Conservation (phyloP, 2,329 filamentous ascomycete species). For the Lachnellula cervina region DNA sequence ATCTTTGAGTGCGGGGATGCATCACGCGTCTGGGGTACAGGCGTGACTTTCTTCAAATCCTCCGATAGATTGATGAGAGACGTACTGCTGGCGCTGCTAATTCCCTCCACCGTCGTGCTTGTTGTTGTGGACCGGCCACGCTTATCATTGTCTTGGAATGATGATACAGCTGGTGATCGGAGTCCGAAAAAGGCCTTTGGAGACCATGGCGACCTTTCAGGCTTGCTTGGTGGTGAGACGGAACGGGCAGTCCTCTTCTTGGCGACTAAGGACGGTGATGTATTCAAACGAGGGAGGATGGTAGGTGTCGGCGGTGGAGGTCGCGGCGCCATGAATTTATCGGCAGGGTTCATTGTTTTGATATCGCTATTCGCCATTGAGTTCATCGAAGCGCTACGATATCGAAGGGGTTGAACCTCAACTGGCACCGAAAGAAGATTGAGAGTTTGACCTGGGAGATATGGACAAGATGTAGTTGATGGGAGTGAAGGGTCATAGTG, state of each 20-base stretch:
- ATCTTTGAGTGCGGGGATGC: slow-evolving; percentile 18
- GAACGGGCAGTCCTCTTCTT: slow-evolving; percentile 26
- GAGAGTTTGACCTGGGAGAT: slow-evolving; percentile 80
- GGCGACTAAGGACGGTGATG: slow-evolving; percentile 35
- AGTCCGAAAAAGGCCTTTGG: slow-evolving; percentile 27
- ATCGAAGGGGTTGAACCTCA: slow-evolving; percentile 53
- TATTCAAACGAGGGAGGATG: slow-evolving; percentile 38
- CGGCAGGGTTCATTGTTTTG: slow-evolving; percentile 72
- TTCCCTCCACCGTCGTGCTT: slow-evolving; percentile 11
- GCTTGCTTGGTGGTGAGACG: slow-evolving; percentile 23
- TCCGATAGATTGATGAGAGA: slow-evolving; percentile 3
- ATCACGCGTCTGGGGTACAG: slow-evolving; percentile 17
- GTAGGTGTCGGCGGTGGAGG: slow-evolving; percentile 48
- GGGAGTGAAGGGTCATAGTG: slow-evolving; percentile 68
- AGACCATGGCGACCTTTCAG: slow-evolving; percentile 27
- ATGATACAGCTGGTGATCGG: slow-evolving; percentile 12
- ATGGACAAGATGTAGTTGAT: slow-evolving; percentile 74
- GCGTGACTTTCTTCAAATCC: slow-evolving; percentile 10
- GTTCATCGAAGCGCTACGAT: slow-evolving; percentile 61
- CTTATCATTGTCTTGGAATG: slow-evolving; percentile 9
- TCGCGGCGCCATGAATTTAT: slow-evolving; percentile 69
- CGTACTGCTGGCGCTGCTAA: slow-evolving; percentile 8
- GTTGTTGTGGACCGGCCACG: slow-evolving; percentile 23
- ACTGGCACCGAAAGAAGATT: slow-evolving; percentile 79
- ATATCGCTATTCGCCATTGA: slow-evolving; percentile 54